Percentiles rank a stretch among this genome's conserved stretches.
phyloP scores from a whole-genome alignment of 1,284 basidiomycete genomes.

The Ustilago loliicola region DNA sequence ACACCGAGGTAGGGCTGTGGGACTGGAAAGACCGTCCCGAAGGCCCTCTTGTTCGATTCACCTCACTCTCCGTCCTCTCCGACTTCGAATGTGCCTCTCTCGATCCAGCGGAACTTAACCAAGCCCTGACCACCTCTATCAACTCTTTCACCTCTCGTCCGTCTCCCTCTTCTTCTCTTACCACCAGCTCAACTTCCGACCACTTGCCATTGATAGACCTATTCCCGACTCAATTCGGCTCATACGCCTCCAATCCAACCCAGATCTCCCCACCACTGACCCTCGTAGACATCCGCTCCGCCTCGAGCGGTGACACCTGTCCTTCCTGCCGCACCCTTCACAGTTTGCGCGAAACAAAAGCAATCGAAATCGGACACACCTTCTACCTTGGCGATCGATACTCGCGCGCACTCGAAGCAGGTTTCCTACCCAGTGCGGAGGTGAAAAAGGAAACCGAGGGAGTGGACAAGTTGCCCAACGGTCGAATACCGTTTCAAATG shows the following conservation, averaged over 20 bases:
- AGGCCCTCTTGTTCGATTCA: conserved; percentile 57
- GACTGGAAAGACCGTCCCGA: conserved; percentile 63
- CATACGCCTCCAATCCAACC: conserved; percentile 2
- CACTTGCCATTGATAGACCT: conserved; percentile 35
- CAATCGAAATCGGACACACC: conserved; percentile 71
- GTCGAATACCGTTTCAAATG: conserved; percentile 68
- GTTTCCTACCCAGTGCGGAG: conserved; percentile 27
- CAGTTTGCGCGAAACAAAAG: conserved; percentile 51
- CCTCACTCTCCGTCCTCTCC: conserved; percentile 34
- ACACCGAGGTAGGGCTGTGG: conserved; percentile 28
- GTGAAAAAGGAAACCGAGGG: conserved; percentile 1
- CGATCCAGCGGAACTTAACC: conserved; percentile 51
- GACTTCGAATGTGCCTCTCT: conserved; percentile 55
- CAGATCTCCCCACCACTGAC: conserved; percentile 23
- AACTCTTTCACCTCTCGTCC: conserved; percentile 32
- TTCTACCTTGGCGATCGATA: conserved; percentile 70
- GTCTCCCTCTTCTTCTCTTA: background rate
- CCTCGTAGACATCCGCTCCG: conserved; percentile 44
- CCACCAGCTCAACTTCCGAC: background rate
- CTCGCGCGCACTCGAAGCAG: conserved; percentile 62
- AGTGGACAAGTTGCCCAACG: conserved; percentile 23
- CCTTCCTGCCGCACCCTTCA: conserved; percentile 47
- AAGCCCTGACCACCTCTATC: conserved; percentile 40
- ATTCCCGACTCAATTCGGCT: conserved; percentile 49
- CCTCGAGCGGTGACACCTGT: conserved; percentile 55